These are phyloP conservation scores for Eucalyptus cloeziana DNA, from an alignment of 345 rosid genomes.

Conservation along the genomic window DNA sequence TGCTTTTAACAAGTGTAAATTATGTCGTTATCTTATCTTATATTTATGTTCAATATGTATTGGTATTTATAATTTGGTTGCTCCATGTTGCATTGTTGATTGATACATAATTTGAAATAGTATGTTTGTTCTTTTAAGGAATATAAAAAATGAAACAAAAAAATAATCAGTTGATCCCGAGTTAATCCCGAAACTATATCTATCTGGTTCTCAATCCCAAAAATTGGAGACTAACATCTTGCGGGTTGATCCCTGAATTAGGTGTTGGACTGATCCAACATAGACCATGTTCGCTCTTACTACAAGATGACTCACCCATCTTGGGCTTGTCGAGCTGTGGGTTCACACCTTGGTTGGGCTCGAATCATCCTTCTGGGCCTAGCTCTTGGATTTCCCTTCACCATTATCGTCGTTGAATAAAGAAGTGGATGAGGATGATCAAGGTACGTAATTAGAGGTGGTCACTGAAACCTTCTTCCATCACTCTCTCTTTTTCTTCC, in stretches of 20 bases:
- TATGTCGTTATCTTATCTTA: too few species aligned
- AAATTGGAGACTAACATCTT: rapidly evolving
- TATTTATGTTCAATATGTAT: too few species aligned
- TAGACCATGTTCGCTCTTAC: rapidly evolving
- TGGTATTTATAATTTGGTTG: too few species aligned
- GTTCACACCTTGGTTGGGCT: not conserved
- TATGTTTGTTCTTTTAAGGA: too few species aligned
- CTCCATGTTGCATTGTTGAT: too few species aligned
- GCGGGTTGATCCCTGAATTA: rapidly evolving
- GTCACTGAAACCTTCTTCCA: not conserved
- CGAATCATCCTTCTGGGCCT: not conserved
- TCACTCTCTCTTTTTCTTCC: not conserved
- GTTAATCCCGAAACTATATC: rapidly evolving
- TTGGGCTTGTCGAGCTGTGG: not conserved
- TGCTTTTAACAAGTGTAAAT: too few species aligned
- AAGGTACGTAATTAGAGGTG: rapidly evolving
- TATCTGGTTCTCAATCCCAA: rapidly evolving
- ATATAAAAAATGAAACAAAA: too few species aligned
- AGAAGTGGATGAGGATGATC: not conserved
- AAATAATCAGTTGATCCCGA: rapidly evolving
- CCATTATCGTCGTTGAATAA: not conserved
- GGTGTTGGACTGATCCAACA: too few species aligned
- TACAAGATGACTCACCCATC: not conserved
- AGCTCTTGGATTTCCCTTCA: not conserved
- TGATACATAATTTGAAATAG: too few species aligned